A percentile compares a stretch with the other conserved stretches of the same genome.
These are phyloP conservation scores for Filobasidium uniguttulatum DNA, from an alignment of 1,284 basidiomycete genomes.

Conservation along the genomic window DNA sequence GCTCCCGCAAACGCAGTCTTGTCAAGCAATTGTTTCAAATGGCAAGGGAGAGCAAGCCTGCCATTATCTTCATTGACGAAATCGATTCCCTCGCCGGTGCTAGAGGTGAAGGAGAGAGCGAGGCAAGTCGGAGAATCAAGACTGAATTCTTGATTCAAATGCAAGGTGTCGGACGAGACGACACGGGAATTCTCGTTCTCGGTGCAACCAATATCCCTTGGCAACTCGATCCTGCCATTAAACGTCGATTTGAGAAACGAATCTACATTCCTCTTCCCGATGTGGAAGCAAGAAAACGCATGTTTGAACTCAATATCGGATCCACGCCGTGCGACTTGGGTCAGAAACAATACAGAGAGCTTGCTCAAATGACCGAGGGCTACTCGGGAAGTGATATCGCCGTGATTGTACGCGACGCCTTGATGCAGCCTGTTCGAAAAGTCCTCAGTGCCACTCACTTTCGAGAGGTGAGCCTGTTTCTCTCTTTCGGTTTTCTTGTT, in stretches of 20 bases:
- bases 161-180: conserved; percentile 97
- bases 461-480: conserved; percentile 44
- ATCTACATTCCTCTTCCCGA: conserved; percentile 97
- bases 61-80: conserved; percentile 98
- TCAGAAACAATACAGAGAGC: conserved; percentile 61
- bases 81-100: conserved; percentile 93
- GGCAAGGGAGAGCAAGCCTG: conserved; percentile 88
- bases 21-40: conserved; percentile 95
- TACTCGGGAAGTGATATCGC: conserved; percentile 95
- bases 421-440: conserved; percentile 98
- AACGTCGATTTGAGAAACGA: conserved; percentile 92
- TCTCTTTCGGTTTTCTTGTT: neutral
- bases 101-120: conserved; percentile 88
- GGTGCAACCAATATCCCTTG: conserved; percentile 97
- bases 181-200: conserved; percentile 93
- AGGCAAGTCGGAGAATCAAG: conserved; percentile 91
- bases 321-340: conserved; percentile 75
- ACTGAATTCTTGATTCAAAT: conserved; percentile 90
- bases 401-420: conserved; percentile 85
- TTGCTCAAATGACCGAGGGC: conserved; percentile 80
- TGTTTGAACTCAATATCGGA: conserved; percentile 96
- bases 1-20: conserved; percentile 44
- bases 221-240: conserved; percentile 95
- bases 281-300: conserved; percentile 75
- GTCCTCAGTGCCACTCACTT: conserved; percentile 94